Base-by-base conservation (phyloP, 805 yeast genomes). In the Pichia membranifaciens region DNA sequence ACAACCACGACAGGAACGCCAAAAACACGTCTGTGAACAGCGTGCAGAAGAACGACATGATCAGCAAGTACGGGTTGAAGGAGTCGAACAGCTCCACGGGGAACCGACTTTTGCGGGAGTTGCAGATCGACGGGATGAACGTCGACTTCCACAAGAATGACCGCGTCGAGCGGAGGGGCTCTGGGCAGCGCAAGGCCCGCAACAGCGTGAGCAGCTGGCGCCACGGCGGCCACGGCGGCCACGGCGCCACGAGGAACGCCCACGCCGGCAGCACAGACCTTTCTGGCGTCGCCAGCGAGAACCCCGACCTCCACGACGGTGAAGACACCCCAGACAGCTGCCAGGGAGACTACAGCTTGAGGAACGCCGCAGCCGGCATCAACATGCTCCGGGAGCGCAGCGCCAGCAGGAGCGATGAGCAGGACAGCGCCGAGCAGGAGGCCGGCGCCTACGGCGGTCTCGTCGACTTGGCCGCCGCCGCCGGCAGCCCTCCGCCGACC, bases 101-200 rank as follows among this genome's bases (percentile, higher is more conserved):
- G 16, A 47, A 43, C 28, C 29, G 51, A 40, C 20, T 51, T 13
- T 32, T 51, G 13, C 48, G 39, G 43, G 52, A 45, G 34, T 33
- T 51, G 34, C 47, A 48, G 34, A 44, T 44, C 35, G 54, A 41
- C 31, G 54, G 49, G 29, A 41, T 50, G 42, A 44, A 31, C 23
- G 43, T 51, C 7, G 54, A 45, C 39, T 13, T 42, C 25, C 10
- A 32, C 9, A 45, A 29, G 13, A 48, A 37, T 23, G 43, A 38
- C 22, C 22, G 47, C 10, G n/a, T 29, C 15, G 49, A 41, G n/a
- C 35, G 49, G 16, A 36, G 49, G 5, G 35, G 45, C 21, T 33
- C 23, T 31, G 45, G 45, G 3, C 36, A 32, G 28, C 39, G 49
- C 13, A 37, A 38, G 13, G 7, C 32, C 17, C 23, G 32, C 9